Evolutionary conservation across 257 asterid genomes (phyloP).

Genomic region (Jasminum sambac): DNA sequence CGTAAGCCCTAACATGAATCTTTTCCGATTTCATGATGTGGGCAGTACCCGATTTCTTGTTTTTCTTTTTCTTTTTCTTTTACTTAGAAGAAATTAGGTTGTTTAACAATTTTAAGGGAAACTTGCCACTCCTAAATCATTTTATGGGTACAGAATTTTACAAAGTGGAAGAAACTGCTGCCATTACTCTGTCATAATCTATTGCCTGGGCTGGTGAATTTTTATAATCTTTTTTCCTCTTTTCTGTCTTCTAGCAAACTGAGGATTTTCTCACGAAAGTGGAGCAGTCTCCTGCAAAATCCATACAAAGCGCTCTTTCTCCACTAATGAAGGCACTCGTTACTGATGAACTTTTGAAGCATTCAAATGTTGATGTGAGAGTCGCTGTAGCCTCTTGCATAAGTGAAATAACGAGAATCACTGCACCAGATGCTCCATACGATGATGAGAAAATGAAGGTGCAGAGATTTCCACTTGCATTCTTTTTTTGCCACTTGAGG

Average conservation of each 20-base stretch:
- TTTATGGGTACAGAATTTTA: conserved; percentile 13
- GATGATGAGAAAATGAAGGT: conserved; percentile 97
- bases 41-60: background rate
- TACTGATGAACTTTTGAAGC: conserved; percentile 60
- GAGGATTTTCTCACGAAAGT: conserved; percentile 71
- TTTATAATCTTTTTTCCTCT: conserved; percentile 11
- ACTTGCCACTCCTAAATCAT: conserved; percentile 1
- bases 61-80: background rate
- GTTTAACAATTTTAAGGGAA: background rate
- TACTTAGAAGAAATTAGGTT: background rate
- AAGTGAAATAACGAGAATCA: conserved; percentile 94
- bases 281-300: conserved; percentile 88
- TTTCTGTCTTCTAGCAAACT: conserved; percentile 42
- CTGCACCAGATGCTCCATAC: conserved; percentile 98
- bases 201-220: conserved; percentile 1
- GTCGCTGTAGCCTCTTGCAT: conserved; percentile 93
- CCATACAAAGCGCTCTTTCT: conserved; percentile 70
- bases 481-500: conserved; percentile 18
- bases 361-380: conserved; percentile 76
- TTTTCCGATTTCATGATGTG: background rate
- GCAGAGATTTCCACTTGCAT: background rate
- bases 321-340: conserved; percentile 68
- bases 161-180: background rate
- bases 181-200: conserved; percentile 5
- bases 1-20: conserved; percentile 41